Evolutionary conservation across 2,329 filamentous ascomycete species (phyloP), one percentile per base, ranked within the genome.

Genomic region (Claviceps arundinis): DNA sequence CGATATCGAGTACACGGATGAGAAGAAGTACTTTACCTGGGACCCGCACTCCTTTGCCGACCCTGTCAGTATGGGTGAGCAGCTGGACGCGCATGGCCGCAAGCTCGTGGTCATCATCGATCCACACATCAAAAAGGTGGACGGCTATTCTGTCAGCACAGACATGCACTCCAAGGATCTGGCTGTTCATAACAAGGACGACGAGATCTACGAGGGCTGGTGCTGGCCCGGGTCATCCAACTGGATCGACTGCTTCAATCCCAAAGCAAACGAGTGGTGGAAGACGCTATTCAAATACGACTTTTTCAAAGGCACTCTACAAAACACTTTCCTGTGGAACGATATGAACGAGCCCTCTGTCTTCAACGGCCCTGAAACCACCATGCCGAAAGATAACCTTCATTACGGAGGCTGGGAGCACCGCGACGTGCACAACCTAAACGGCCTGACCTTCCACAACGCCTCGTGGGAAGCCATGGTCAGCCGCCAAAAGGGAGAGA

Each of bases 321-420:
- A 84, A 57, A 98, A 97, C 67, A 84, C 88, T 0, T 96, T 89
- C 68, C 81, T 98, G 61, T 98, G 93, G 93, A 98, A 98, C 67
- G 93, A 98, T 67, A 98, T 98, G 93, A 97, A 96, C 65, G 93
- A 98, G 71, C 93, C 93, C 0, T 97, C 93, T 0, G 93, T 98
- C 1, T 98, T 98, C 74, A 97, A 97, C 65, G 93, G 93, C 0
- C 93, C 93, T 0, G 93, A 98, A 68, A 95, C 89, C 3, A 97
- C 91, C 5, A 97, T 97, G 90, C 93, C 93, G 56, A 96, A 96
- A 70, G 93, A 98, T 73, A 98, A 98, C 65, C 70, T 98, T 34
- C 93, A 98, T 65, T 73, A 86, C 62, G 90, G 81, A 50, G 81
- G 85, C 63, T 98, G 93, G 93, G 93, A 98, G 68, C 93, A 98